These are phyloP conservation scores for Poa pratensis DNA, from an alignment of 176 grass and related monocot species.

Conservation along the genomic window DNA sequence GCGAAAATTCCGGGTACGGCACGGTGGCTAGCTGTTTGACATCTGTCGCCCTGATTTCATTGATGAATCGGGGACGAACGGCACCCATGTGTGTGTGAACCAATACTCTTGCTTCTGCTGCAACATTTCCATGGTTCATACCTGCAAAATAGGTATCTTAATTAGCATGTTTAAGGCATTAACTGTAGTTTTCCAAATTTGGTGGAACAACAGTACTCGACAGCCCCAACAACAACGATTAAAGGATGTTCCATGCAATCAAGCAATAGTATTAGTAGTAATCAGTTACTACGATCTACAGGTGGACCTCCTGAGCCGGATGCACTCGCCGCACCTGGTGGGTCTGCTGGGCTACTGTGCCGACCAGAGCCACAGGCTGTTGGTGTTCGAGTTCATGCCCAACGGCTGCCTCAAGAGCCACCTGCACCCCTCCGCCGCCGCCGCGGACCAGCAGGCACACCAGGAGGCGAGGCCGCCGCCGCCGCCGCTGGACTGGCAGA, in stretches of 20 bases:
- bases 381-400: slow-evolving; percentile 96
- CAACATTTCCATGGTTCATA: slow-evolving; percentile 9
- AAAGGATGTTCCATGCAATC: not conserved
- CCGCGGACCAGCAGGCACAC: too few species aligned
- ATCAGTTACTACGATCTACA: slow-evolving; percentile 14
- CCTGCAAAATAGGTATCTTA: not conserved
- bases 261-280: not conserved
- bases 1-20: not conserved
- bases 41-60: too few species aligned
- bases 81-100: not conserved
- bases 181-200: not conserved
- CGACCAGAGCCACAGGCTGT: slow-evolving; percentile 85
- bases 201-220: not conserved
- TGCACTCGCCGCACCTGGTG: slow-evolving; percentile 81
- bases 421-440: slow-evolving; percentile 51
- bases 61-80: not conserved
- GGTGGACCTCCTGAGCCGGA: slow-evolving; percentile 89
- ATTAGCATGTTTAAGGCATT: not conserved
- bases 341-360: slow-evolving; percentile 93
- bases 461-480: not conserved
- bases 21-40: not conserved
- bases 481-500: slow-evolving; percentile 70
- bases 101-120: not conserved
- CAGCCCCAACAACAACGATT: not conserved
- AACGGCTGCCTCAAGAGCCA: slow-evolving; percentile 85